Evolutionary conservation across 495 filamentous ascomycete species (phyloP), one percentile per base, ranked within the genome.

Genomic region (Achaetomiella virescens): DNA sequence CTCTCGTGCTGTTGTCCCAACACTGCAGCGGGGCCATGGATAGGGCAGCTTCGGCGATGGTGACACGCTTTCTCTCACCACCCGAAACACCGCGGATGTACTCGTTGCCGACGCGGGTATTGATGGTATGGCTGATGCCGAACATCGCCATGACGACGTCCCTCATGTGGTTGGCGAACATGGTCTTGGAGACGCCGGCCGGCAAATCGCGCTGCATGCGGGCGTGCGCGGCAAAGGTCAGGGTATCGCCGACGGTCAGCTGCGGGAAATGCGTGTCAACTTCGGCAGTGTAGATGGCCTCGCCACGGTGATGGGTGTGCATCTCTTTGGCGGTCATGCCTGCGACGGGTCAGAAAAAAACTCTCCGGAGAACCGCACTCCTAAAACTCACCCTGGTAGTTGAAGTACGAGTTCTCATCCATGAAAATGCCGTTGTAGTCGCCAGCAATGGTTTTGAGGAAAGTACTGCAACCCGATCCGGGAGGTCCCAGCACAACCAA

Each of bases 1-100:
- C 89, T 68, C 89, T 76, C 6, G 89, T 92, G 56, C 82, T 87
- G 70, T 89, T 88, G 62, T 93, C 89, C 89, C 89, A 95, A 73
- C 87, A 90, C 61, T 89, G 86, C 12, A 95, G 68, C 0, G 86
- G 83, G 21, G 80, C 80, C 8, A 78, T 77, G 41, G 82, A 84
- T 21, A 90, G 71, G 7, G 80, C 78, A 21, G 77, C 78, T 60
- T 93, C 89, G 3, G 87, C 84, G 60, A 93, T 91, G 69, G 83
- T 88, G 45, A 91, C 86, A 57, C 90, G 82, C 72, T 91, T 92
- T 10, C 89, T 69, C 68, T 95, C 90, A 55, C 90, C 90, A 51
- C 90, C 90, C 27, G 81, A 86, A 0, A 93, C 85, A 54, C 90
- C 90, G 37, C 87, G 81, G 44, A 90, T 78, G 52, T 85, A 88